Evolutionary conservation across 2,329 filamentous ascomycete genomes (phyloP).

Genomic region (Penicillium decumbens): DNA sequence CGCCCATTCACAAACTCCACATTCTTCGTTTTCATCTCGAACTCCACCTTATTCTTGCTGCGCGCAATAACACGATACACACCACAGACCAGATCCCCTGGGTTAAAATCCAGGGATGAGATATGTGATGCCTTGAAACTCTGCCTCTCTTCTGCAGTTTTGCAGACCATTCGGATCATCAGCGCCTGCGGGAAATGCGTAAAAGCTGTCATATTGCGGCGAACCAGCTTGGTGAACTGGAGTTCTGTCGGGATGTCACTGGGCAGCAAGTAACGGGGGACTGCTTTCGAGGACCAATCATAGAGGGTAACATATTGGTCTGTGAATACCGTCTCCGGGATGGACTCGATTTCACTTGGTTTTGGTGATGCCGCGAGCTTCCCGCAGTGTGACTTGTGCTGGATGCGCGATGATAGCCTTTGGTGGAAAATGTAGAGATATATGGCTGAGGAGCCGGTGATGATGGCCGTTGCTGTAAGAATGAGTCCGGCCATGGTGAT

Average conservation of each 20-base stretch:
- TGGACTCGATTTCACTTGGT: constrained; percentile 19
- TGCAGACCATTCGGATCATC: constrained; percentile 22
- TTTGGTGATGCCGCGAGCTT: constrained; percentile 13
- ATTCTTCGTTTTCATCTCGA: constrained; percentile 24
- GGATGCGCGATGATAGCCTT: constrained; percentile 22
- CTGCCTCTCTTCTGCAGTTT: constrained; percentile 8
- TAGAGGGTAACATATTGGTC: constrained; percentile 20
- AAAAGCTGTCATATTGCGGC: constrained; percentile 34
- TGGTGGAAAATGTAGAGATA: constrained; percentile 25
- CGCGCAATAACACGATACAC: constrained; percentile 28
- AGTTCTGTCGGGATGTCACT: constrained; percentile 9
- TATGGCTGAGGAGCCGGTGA: constrained; percentile 17
- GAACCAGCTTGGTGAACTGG: constrained; percentile 28
- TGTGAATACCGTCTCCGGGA: constrained; percentile 21
- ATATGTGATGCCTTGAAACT: constrained; percentile 29
- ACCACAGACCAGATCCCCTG: constrained; percentile 33
- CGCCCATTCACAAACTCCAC: constrained; percentile 20
- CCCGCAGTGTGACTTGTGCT: constrained; percentile 18
- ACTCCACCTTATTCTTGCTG: constrained; percentile 28
- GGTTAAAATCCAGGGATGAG: constrained; percentile 23
- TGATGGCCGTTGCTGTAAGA: constrained; percentile 13
- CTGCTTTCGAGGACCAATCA: constrained; percentile 21
- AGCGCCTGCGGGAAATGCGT: constrained; percentile 32
- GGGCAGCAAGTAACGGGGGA: constrained; percentile 21
- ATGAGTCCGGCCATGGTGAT: constrained; percentile 14